These are phyloP conservation scores for Sarocladium strictum DNA, from an alignment of 2,329 filamentous ascomycete genomes.

Conservation along the genomic window DNA sequence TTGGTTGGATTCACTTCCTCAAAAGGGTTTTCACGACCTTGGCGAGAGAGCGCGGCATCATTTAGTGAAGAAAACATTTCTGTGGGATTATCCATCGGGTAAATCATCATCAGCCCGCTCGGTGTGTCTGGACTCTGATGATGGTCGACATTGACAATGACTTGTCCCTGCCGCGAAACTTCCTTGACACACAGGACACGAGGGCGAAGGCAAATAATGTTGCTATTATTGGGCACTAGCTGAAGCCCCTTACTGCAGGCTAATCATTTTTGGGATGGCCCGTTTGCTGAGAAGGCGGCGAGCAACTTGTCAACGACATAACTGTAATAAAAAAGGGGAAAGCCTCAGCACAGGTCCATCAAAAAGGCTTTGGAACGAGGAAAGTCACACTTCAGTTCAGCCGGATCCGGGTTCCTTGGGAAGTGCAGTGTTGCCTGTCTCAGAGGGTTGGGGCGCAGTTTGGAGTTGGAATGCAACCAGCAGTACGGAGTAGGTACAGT, in stretches of 20 bases:
- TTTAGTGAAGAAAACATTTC: background rate
- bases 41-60: background rate
- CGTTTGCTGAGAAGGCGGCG: background rate
- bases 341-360: background rate
- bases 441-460: background rate
- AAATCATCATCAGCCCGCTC: too few relatives aligned
- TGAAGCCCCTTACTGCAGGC: background rate
- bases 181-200: background rate
- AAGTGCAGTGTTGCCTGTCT: background rate
- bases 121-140: too few relatives aligned
- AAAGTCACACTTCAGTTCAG: too few relatives aligned
- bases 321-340: too few relatives aligned
- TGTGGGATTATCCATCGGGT: background rate
- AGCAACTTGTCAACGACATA: background rate
- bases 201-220: background rate
- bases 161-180: background rate
- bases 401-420: too few relatives aligned
- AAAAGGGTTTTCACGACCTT: background rate
- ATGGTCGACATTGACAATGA: background rate
- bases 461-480: background rate
- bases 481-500: too few relatives aligned
- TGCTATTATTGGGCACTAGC: conserved; percentile 6
- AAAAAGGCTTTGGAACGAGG: background rate
- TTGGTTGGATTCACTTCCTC: too few relatives aligned
- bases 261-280: background rate